Base-by-base conservation (phyloP, 495 filamentous ascomycete genomes). In the Corynascus novoguineensis region DNA sequence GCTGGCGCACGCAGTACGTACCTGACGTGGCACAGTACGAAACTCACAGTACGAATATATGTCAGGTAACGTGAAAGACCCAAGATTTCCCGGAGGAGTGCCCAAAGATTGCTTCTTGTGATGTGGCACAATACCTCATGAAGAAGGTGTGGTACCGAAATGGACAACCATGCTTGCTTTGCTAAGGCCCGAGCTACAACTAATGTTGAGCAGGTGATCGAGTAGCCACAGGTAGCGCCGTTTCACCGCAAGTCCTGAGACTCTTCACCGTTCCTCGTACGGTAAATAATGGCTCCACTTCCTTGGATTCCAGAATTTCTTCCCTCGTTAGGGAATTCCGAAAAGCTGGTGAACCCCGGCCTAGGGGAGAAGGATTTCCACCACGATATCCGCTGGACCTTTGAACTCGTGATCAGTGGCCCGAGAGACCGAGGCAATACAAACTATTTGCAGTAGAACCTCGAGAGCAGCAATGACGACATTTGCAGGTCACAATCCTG, bases 311-410 rank as follows among this genome's bases (percentile, higher is more conserved):
- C 58, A 60, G 52, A 60, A 60, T 29, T 29, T 37, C 28, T 55
- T 55, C 46, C 52, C 58, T 52, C n/a, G n/a, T n/a, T n/a, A n/a
- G 47, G 34, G 44, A 42, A 46, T 45, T 55, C 51, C 45, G 58
- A 35, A 31, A 3, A 37, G 35, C 15, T 3, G 28, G 34, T n/a
- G n/a, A n/a, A n/a, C n/a, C n/a, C n/a, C n/a, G n/a, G n/a, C n/a
- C n/a, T n/a, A n/a, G n/a, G n/a, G n/a, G n/a, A n/a, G n/a, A n/a
- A n/a, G n/a, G n/a, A n/a, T n/a, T n/a, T n/a, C n/a, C n/a, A n/a
- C n/a, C n/a, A n/a, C n/a, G n/a, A n/a, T n/a, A n/a, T n/a, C n/a
- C n/a, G n/a, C n/a, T n/a, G n/a, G n/a, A n/a, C n/a, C n/a, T n/a
- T n/a, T n/a, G n/a, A n/a, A n/a, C n/a, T n/a, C n/a, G n/a, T n/a